phyloP scores from a whole-genome alignment of 176 grass and related monocot species.

The Dendrocalamus sinicus region DNA sequence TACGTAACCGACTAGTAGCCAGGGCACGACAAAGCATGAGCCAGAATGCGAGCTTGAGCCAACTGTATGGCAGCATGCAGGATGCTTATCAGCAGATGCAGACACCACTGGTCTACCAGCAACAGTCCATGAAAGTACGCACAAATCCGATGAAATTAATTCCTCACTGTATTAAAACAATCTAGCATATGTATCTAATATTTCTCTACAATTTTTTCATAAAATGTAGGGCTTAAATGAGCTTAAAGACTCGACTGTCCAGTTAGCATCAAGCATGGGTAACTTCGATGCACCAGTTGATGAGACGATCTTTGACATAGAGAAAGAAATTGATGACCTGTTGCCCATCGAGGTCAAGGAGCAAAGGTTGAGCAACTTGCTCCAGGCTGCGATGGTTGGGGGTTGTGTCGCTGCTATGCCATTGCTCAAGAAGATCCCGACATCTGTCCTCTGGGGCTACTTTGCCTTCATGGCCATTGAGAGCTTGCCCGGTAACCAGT shows the following conservation, averaged over 20 bases:
- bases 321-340: slow-evolving; percentile 96
- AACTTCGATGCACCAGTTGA: slow-evolving; percentile 91
- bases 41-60: slow-evolving; percentile 88
- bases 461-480: slow-evolving; percentile 99
- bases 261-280: slow-evolving; percentile 86
- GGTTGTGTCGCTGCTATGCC: slow-evolving; percentile 89
- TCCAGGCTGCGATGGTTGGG: slow-evolving; percentile 79
- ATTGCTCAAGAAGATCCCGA: slow-evolving; percentile 89
- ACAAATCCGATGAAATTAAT: slow-evolving; percentile 1
- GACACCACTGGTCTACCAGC: slow-evolving; percentile 80
- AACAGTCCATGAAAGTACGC: slow-evolving; percentile 57
- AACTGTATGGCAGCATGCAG: slow-evolving; percentile 89
- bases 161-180: not conserved
- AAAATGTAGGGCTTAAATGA: slow-evolving; percentile 74
- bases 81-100: slow-evolving; percentile 91
- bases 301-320: slow-evolving; percentile 81
- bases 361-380: slow-evolving; percentile 87
- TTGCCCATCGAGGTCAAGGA: slow-evolving; percentile 96
- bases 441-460: slow-evolving; percentile 97
- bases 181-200: not conserved
- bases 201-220: not conserved
- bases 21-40: slow-evolving; percentile 71
- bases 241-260: slow-evolving; percentile 85
- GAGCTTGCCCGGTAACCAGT: slow-evolving; percentile 95
- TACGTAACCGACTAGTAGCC: slow-evolving; percentile 78